A percentile compares a stretch with the other conserved stretches of the same genome.
Conservation (phyloP, 2,329 filamentous ascomycete species). For the Zymoseptoria crescenta region DNA sequence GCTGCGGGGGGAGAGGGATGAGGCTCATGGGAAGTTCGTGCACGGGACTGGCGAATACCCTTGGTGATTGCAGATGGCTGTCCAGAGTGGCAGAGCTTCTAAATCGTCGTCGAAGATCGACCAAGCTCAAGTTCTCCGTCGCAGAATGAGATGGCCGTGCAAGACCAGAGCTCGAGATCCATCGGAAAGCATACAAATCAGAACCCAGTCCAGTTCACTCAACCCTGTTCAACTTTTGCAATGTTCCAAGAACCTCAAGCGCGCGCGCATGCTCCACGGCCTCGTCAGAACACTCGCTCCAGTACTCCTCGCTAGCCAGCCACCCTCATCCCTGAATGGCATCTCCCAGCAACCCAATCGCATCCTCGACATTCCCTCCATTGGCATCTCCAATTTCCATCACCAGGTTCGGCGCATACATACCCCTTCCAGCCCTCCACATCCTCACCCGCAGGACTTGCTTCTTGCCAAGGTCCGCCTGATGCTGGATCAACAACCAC, state of each 20-base stretch:
- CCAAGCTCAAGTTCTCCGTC: no score
- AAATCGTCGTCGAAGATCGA: no score
- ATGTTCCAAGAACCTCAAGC: neutral
- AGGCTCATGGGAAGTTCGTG: slow-evolving; percentile 17
- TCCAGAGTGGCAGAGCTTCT: neutral
- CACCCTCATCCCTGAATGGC: neutral
- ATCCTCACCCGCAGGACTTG: slow-evolving; percentile 8
- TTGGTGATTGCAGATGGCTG: slow-evolving; percentile 4
- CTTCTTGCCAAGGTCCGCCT: slow-evolving; percentile 4
- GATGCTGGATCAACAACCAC: slow-evolving; percentile 14
- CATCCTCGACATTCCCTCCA: neutral
- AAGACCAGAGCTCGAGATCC: no score
- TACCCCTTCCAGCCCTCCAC: slow-evolving; percentile 4
- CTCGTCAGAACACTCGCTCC: no score
- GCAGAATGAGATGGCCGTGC: no score
- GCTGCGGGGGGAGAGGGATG: slow-evolving; percentile 31
- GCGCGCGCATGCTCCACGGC: no score
- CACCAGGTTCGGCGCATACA: slow-evolving; percentile 8
- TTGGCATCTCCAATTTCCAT: slow-evolving; percentile 11
- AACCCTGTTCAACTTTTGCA: neutral
- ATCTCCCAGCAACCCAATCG: neutral
- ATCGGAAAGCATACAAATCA: neutral
- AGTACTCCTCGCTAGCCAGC: neutral
- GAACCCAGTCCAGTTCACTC: neutral
- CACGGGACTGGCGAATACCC: slow-evolving; percentile 7